Percentiles rank a stretch among this genome's conserved stretches.
Evolutionary conservation across 202 grass and related monocot species (phyloP).

Genomic region (Schoenoplectus triqueter): DNA sequence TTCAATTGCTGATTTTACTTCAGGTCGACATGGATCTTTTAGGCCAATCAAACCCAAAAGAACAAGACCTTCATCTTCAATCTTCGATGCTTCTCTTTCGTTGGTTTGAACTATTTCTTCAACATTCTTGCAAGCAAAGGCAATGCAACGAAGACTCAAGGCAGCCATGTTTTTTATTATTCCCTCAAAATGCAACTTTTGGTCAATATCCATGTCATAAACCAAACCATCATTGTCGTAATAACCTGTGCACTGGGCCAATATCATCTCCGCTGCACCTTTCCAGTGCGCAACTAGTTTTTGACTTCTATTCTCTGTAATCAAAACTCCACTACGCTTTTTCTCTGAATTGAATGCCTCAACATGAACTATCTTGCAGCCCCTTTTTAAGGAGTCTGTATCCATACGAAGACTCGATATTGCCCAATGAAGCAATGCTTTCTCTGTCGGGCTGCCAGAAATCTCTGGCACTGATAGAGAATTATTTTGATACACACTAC

Average conservation of each 20-base stretch:
- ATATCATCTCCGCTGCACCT: constrained; percentile 89
- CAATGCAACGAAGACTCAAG: constrained; percentile 69
- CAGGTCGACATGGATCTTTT: constrained; percentile 75
- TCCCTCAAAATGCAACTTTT: constrained; percentile 44
- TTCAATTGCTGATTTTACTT: constrained; percentile 56
- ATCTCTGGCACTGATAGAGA: constrained; percentile 51
- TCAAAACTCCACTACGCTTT: constrained; percentile 75
- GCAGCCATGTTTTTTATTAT: constrained; percentile 66
- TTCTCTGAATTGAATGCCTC: constrained; percentile 93
- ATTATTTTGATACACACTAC: constrained; percentile 54
- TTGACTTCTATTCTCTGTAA: constrained; percentile 41
- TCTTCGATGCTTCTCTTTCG: constrained; percentile 29
- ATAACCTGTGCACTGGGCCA: constrained; percentile 53
- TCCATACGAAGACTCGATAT: constrained; percentile 57
- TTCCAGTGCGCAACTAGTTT: constrained; percentile 64
- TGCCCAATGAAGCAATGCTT: constrained; percentile 77
- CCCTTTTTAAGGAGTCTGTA: constrained; percentile 35
- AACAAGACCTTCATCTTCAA: constrained; percentile 57
- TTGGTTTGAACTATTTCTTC: not conserved
- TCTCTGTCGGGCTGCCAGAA: constrained; percentile 80
- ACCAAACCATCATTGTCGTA: constrained; percentile 36
- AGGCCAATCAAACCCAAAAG: constrained; percentile 74
- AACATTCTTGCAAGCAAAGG: constrained; percentile 63
- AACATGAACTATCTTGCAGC: constrained; percentile 55
- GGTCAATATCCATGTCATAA: constrained; percentile 27